Evolutionary conservation across 2,329 filamentous ascomycete genomes (phyloP).

Genomic region (Metarhizium humberi): DNA sequence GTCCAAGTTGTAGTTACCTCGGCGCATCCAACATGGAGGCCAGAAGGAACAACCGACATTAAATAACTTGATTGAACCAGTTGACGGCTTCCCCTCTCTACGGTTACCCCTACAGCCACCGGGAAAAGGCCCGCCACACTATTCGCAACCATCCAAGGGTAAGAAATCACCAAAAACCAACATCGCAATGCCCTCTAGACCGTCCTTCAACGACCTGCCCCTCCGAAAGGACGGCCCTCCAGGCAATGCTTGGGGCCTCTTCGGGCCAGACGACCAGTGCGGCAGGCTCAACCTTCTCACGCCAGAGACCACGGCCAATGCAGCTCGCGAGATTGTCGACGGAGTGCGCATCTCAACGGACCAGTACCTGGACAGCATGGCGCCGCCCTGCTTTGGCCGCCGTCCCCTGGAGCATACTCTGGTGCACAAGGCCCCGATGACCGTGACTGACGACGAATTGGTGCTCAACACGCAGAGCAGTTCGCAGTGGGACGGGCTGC

Average conservation of each 20-base stretch:
- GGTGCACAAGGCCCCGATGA: conserved; percentile 16
- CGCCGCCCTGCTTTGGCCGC: conserved; percentile 23
- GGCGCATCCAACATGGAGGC: too few relatives aligned
- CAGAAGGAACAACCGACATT: too few relatives aligned
- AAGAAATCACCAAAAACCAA: too few relatives aligned
- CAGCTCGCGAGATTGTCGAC: conserved; percentile 19
- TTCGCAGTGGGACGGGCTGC: conserved; percentile 30
- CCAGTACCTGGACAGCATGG: conserved; percentile 23
- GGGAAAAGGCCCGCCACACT: too few relatives aligned
- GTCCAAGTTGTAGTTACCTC: too few relatives aligned
- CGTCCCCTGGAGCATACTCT: conserved; percentile 19
- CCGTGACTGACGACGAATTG: conserved; percentile 23
- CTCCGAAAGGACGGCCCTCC: conserved; percentile 37
- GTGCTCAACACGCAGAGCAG: conserved; percentile 28
- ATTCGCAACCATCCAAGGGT: too few relatives aligned
- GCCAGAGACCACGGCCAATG: conserved; percentile 13
- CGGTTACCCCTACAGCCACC: too few relatives aligned
- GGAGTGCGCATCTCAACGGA: conserved; percentile 23
- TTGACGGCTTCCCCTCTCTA: too few relatives aligned
- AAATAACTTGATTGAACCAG: too few relatives aligned
- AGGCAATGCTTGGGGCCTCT: conserved; percentile 48
- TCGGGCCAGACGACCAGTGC: conserved; percentile 39
- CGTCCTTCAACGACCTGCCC: conserved; percentile 35
- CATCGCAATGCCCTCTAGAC: conserved; percentile 6
- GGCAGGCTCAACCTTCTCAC: conserved; percentile 48